phyloP scores from a whole-genome alignment of 2,329 filamentous ascomycete species.

The Grosmannia penicillata region DNA sequence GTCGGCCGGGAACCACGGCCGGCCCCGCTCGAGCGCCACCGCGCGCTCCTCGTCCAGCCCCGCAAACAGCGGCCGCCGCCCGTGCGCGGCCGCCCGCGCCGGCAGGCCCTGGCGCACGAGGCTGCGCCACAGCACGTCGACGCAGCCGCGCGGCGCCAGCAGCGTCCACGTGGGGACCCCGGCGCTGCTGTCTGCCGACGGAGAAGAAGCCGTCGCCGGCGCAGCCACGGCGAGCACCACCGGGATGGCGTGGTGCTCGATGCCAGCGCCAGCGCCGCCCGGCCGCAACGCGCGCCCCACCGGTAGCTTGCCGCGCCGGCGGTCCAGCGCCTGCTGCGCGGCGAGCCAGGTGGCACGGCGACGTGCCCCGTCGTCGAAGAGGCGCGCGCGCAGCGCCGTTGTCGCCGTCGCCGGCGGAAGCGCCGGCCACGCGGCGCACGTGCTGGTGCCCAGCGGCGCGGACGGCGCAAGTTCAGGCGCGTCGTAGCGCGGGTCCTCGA shows the following conservation, averaged over 20 bases:
- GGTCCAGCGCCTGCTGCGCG: constrained; percentile 68
- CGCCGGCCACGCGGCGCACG: no score
- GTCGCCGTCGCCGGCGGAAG: constrained; percentile 38
- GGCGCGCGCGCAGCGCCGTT: constrained; percentile 15
- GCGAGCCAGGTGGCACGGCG: constrained; percentile 51
- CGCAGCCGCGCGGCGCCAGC: constrained; percentile 80
- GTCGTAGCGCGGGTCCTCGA: constrained; percentile 65
- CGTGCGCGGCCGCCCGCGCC: constrained; percentile 53
- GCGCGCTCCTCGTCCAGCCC: constrained; percentile 70
- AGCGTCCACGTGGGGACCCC: constrained; percentile 48
- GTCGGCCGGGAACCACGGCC: constrained; percentile 78
- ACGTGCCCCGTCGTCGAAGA: constrained; percentile 58
- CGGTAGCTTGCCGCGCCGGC: constrained; percentile 46
- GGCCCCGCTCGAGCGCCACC: constrained; percentile 62
- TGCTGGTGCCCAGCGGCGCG: no score
- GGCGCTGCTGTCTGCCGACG: neutral
- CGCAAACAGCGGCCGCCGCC: constrained; percentile 61
- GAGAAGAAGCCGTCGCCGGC: neutral
- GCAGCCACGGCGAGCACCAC: constrained; percentile 42
- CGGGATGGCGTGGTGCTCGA: constrained; percentile 61
- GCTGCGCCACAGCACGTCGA: constrained; percentile 72
- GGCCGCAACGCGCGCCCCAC: constrained; percentile 44
- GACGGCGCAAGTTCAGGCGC: no score
- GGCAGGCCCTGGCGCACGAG: constrained; percentile 71
- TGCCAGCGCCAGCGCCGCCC: no score